A percentile compares a stretch with the other conserved stretches of the same genome.
These are phyloP conservation scores for Hsuehochloa calcarea DNA, from an alignment of 176 grass and related monocot species.

Conservation along the genomic window DNA sequence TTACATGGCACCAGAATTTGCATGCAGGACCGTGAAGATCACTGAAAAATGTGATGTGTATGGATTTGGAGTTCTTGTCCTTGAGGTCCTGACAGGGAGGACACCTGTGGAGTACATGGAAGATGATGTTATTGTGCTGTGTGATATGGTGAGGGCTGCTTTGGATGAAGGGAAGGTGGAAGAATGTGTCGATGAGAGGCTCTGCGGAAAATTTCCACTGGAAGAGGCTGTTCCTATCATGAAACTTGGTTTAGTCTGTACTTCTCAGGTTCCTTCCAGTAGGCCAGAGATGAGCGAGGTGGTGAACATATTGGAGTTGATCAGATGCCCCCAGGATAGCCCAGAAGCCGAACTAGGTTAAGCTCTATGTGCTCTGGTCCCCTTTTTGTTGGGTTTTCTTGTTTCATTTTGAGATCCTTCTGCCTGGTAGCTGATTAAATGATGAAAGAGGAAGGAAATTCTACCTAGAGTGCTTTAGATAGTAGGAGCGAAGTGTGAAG, in stretches of 20 bases:
- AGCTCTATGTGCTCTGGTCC: not conserved
- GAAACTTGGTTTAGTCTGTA: slow-evolving; percentile 91
- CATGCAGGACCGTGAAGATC: slow-evolving; percentile 92
- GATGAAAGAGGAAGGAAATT: slow-evolving; percentile 11
- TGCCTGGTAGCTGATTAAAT: slow-evolving; percentile 11
- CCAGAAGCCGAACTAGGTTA: slow-evolving; percentile 76
- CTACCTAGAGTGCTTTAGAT: slow-evolving; percentile 29
- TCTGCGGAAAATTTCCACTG: slow-evolving; percentile 79
- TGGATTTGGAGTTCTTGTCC: slow-evolving; percentile 79
- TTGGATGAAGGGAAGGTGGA: slow-evolving; percentile 87
- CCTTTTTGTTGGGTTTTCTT: not conserved
- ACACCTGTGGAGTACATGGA: slow-evolving; percentile 95
- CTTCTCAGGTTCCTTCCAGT: slow-evolving; percentile 92
- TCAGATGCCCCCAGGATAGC: slow-evolving; percentile 95
- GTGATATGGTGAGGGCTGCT: slow-evolving; percentile 82
- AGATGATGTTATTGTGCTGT: slow-evolving; percentile 87
- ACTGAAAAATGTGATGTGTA: slow-evolving; percentile 96
- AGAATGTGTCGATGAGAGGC: slow-evolving; percentile 82
- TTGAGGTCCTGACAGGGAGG: slow-evolving; percentile 86
- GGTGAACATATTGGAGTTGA: slow-evolving; percentile 96
- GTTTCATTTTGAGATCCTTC: slow-evolving; percentile 29
- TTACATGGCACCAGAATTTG: slow-evolving; percentile 98
- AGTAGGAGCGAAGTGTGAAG: slow-evolving; percentile 8
- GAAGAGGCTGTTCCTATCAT: slow-evolving; percentile 89
- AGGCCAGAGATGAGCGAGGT: slow-evolving; percentile 96